Evolutionary conservation across 257 asterid species (phyloP).

Genomic region (Penstemon newberryi): DNA sequence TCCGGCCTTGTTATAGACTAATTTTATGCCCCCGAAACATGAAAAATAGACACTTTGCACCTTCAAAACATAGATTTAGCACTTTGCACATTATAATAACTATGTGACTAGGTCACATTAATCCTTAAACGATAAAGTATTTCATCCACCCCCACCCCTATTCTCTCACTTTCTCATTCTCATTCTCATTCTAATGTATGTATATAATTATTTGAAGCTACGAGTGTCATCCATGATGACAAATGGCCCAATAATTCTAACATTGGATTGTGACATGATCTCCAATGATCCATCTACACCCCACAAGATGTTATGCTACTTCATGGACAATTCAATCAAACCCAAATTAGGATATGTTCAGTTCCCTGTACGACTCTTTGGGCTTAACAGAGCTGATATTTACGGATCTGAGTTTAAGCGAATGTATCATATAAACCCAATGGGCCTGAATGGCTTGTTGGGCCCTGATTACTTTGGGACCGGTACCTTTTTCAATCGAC

Average conservation of each 20-base stretch:
- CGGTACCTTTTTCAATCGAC: conserved; percentile 48
- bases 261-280: conserved; percentile 85
- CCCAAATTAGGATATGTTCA: conserved; percentile 61
- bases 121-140: too few relatives aligned
- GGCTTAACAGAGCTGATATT: conserved; percentile 53
- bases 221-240: conserved; percentile 72
- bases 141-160: too few relatives aligned
- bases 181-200: background rate
- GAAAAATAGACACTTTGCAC: too few relatives aligned
- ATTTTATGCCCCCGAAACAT: too few relatives aligned
- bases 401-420: conserved; percentile 55
- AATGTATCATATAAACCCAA: conserved; percentile 36
- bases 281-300: conserved; percentile 77
- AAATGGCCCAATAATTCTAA: conserved; percentile 66
- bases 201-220: conserved; percentile 39
- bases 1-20: too few relatives aligned
- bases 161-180: too few relatives aligned
- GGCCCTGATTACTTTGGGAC: conserved; percentile 62
- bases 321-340: conserved; percentile 37
- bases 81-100: too few relatives aligned
- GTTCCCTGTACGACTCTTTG: conserved; percentile 50
- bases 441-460: conserved; percentile 49
- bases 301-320: conserved; percentile 48
- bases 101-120: too few relatives aligned
- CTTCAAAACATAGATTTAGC: too few relatives aligned